Evolutionary conservation across 2,329 filamentous ascomycete genomes (phyloP).

Genomic region (Arthrobotrys pseudoclavata): DNA sequence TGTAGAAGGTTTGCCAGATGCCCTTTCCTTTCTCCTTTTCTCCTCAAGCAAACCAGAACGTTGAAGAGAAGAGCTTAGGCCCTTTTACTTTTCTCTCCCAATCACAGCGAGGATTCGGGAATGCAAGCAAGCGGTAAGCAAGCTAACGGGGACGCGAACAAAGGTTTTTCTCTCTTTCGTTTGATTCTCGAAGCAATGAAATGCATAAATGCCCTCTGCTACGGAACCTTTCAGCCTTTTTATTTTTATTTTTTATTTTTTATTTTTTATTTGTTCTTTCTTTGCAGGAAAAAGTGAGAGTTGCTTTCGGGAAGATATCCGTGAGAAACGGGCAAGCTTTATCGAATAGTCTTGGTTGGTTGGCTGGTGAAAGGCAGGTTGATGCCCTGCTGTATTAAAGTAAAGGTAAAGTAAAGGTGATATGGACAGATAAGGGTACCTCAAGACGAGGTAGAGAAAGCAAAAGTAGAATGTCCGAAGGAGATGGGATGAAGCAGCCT

Average conservation of each 20-base stretch:
- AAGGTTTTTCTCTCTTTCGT: slow-evolving; percentile 11
- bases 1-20: slow-evolving; percentile 59
- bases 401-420: slow-evolving; percentile 10
- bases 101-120: slow-evolving; percentile 24
- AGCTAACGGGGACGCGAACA: slow-evolving; percentile 2
- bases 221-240: slow-evolving; percentile 24
- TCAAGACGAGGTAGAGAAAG: slow-evolving; percentile 12
- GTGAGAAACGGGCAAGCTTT: slow-evolving; percentile 18
- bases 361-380: slow-evolving; percentile 22
- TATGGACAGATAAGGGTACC: slow-evolving; percentile 36
- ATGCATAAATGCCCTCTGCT: slow-evolving; percentile 18
- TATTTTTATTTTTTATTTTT: slow-evolving; percentile 10
- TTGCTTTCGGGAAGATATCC: slow-evolving; percentile 31
- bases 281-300: slow-evolving; percentile 5
- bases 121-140: slow-evolving; percentile 26
- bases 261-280: not conserved
- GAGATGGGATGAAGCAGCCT: slow-evolving; percentile 5
- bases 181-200: slow-evolving; percentile 16
- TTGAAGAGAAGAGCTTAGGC: slow-evolving; percentile 46
- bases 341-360: slow-evolving; percentile 14
- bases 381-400: slow-evolving; percentile 23
- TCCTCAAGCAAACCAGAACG: slow-evolving; percentile 30
- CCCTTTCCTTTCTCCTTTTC: slow-evolving; percentile 21
- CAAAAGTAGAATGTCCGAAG: not conserved
- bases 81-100: slow-evolving; percentile 6